Evolutionary conservation across 2,329 filamentous ascomycete genomes (phyloP), one percentile per base, ranked within the genome.

Genomic region (Leptographium wingfieldii): DNA sequence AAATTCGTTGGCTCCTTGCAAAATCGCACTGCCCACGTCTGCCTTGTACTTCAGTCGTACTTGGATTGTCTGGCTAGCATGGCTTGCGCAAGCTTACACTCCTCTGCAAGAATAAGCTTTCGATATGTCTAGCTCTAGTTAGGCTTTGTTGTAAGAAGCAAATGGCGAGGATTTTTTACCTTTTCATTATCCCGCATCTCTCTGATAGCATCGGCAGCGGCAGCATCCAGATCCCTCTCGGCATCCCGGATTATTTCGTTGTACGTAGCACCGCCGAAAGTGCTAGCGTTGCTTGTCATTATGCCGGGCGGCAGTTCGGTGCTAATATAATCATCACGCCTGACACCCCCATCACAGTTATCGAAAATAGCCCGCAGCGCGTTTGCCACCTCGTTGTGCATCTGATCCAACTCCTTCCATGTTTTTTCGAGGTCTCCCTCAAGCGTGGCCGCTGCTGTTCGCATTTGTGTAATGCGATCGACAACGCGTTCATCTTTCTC

Each of bases 341-440:
- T 4, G 40, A 2, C 14, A 14, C 46, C 10, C n/a, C 22, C n/a
- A 49, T 27, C 49, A 19, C 5, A 6, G 5, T 11, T 19, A 5
- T 57, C 46, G 3, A 55, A 12, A 25, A 66, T 43, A 12, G 56
- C 60, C 11, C 51, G 56, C 10, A 64, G 38, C 3, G 68, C 66
- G 62, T 73, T 71, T 22, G 73, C 67, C 1, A 70, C 68, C 12
- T 73, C 71, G 3, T 77, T 74, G n/a, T 76, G 75, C 10, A 74
- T 73, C 25, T 63, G 61, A 33, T 59, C 76, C 73, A 61, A 77
- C 68, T 66, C 62, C 5, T 59, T 33, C 67, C 65, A 67, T 5
- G 66, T 57, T 9, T 31, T 49, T 6, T 46, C 55, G 5, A 66
- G 59, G 7, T 66, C 63, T 2, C 6, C 46, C 57, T 65, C 63